Conservation (phyloP, 768 basidiomycete species). For the Gymnopilus dilepis region DNA sequence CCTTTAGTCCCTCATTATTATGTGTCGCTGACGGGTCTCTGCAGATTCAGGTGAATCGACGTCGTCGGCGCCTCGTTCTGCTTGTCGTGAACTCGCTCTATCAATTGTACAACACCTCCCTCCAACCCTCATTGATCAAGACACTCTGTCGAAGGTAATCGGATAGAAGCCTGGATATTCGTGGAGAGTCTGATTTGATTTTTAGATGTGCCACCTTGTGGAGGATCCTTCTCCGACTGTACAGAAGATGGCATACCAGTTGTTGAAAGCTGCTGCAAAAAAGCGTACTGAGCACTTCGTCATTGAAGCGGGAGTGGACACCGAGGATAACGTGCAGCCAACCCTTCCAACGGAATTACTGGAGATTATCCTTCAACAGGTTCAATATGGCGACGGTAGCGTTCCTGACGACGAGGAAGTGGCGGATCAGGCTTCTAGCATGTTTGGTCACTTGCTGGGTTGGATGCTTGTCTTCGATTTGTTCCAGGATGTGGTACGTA, state of each 20-base stretch:
- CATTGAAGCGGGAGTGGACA: constrained; percentile 84
- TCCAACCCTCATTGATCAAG: constrained; percentile 60
- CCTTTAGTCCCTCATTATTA: constrained; percentile 11
- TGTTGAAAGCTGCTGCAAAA: constrained; percentile 71
- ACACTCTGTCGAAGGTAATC: constrained; percentile 67
- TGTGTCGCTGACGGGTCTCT: neutral
- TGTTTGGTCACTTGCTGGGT: constrained; percentile 74
- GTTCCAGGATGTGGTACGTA: constrained; percentile 81
- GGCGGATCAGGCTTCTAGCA: constrained; percentile 41
- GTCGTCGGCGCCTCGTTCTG: constrained; percentile 55
- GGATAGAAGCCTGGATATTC: neutral
- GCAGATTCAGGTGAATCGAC: constrained; percentile 26
- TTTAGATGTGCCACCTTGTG: constrained; percentile 86
- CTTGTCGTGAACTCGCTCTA: constrained; percentile 72
- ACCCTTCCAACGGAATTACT: constrained; percentile 71
- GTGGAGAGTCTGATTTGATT: neutral
- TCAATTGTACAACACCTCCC: constrained; percentile 73
- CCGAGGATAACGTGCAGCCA: constrained; percentile 42
- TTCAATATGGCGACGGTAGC: constrained; percentile 44
- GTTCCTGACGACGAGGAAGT: constrained; percentile 39
- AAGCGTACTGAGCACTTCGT: constrained; percentile 84
- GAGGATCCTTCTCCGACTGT: constrained; percentile 65
- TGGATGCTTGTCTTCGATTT: constrained; percentile 93
- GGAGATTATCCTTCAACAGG: constrained; percentile 56
- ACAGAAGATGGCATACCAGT: constrained; percentile 78